These are phyloP conservation scores for Yamadazyma laniorum DNA, from an alignment of 805 yeast species.

Conservation along the genomic window DNA sequence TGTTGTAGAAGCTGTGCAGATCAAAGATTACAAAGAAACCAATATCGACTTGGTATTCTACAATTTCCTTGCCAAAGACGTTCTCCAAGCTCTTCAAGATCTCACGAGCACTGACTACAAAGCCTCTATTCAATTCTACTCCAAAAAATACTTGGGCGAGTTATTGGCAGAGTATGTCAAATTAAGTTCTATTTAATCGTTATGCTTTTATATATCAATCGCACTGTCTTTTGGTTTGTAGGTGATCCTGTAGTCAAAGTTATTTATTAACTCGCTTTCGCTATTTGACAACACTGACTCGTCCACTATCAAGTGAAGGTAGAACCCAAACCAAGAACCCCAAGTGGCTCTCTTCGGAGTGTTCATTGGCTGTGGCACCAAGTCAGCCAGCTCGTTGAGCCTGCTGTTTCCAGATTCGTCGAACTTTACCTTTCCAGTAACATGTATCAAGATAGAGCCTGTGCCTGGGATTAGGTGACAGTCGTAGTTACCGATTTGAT, in stretches of 20 bases:
- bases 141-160: slow-evolving; percentile 31
- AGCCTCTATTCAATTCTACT: slow-evolving; percentile 24
- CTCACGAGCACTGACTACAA: slow-evolving; percentile 22
- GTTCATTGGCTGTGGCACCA: slow-evolving; percentile 25
- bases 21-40: slow-evolving; percentile 20
- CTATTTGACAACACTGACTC: slow-evolving; percentile 37
- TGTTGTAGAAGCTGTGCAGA: slow-evolving; percentile 58
- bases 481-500: slow-evolving; percentile 61
- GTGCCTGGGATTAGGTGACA: slow-evolving; percentile 68
- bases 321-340: slow-evolving; percentile 73
- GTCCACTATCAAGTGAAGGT: slow-evolving; percentile 58
- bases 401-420: slow-evolving; percentile 74
- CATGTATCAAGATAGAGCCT: slow-evolving; percentile 49
- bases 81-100: slow-evolving; percentile 30
- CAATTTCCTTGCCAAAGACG: slow-evolving; percentile 58
- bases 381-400: slow-evolving; percentile 61
- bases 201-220: slow-evolving; percentile 14
- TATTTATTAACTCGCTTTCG: slow-evolving; percentile 48
- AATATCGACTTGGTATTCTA: slow-evolving; percentile 72
- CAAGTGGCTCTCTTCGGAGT: slow-evolving; percentile 48
- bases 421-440: slow-evolving; percentile 63
- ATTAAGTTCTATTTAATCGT: slow-evolving; percentile 11
- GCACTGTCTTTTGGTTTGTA: slow-evolving; percentile 57
- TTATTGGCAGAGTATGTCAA: slow-evolving; percentile 32
- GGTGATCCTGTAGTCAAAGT: slow-evolving; percentile 65